Evolutionary conservation across 306 rosid species (phyloP).

Genomic region (Fagus crenata): DNA sequence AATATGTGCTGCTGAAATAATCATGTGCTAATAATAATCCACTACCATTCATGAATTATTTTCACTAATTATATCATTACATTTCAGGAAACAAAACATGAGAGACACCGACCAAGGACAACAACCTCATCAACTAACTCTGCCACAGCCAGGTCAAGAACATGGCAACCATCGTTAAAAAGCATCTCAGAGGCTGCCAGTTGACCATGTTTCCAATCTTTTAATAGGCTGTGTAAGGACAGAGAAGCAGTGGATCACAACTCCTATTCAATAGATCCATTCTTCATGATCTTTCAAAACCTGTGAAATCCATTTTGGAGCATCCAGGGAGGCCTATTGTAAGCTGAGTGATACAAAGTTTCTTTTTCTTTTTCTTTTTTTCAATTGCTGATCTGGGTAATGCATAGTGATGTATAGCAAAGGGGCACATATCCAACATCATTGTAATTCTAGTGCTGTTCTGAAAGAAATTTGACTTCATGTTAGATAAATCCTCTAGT

Average conservation of each 20-base stretch:
- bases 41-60: neutral
- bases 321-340: constrained; percentile 31
- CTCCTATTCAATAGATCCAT: constrained; percentile 20
- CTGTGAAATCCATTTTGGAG: constrained; percentile 35
- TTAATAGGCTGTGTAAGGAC: constrained; percentile 48
- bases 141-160: constrained; percentile 60
- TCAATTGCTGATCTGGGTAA: constrained; percentile 39
- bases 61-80: neutral
- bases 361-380: constrained; percentile 7
- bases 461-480: constrained; percentile 28
- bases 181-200: constrained; percentile 75
- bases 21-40: neutral
- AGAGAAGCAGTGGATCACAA: constrained; percentile 36
- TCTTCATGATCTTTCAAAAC: constrained; percentile 37
- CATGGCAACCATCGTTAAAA: constrained; percentile 81
- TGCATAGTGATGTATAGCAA: constrained; percentile 58
- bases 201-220: constrained; percentile 42
- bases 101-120: constrained; percentile 59
- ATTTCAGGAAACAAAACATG: constrained; percentile 52
- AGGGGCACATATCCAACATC: constrained; percentile 48
- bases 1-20: neutral
- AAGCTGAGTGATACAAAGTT: constrained; percentile 24
- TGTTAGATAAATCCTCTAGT: constrained; percentile 1
- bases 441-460: constrained; percentile 33
- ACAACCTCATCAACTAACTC: constrained; percentile 31